A percentile compares a stretch with the other conserved stretches of the same genome.
These are phyloP conservation scores for Pisolithus thermaeus DNA, from an alignment of 1,284 basidiomycete species.

Conservation along the genomic window DNA sequence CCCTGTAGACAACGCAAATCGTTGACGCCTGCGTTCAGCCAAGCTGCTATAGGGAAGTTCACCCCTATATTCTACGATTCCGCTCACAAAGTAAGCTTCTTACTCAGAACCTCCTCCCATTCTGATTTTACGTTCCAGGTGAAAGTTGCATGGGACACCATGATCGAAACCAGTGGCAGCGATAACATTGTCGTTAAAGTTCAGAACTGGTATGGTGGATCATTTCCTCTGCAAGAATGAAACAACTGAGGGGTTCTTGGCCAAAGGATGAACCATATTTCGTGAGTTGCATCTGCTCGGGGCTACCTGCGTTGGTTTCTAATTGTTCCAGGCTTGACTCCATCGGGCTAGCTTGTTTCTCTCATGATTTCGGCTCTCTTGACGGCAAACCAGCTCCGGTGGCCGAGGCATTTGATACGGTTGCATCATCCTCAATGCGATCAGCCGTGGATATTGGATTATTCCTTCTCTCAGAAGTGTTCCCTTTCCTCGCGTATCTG, in stretches of 20 bases:
- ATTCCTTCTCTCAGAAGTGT: conserved; percentile 36
- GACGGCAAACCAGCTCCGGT: conserved; percentile 43
- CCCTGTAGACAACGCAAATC: conserved; percentile 36
- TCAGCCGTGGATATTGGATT: conserved; percentile 28
- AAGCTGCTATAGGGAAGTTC: conserved; percentile 35
- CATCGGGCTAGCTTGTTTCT: conserved; percentile 55
- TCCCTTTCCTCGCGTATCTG: conserved; percentile 40
- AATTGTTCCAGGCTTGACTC: conserved; percentile 40
- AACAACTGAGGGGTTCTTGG: conserved; percentile 17
- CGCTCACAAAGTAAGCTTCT: conserved; percentile 21
- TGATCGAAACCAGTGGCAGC: conserved; percentile 29
- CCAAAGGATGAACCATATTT: conserved; percentile 24
- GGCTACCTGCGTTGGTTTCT: background rate
- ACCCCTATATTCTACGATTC: conserved; percentile 40
- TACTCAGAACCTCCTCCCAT: background rate
- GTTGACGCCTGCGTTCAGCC: conserved; percentile 42
- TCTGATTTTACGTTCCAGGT: conserved; percentile 28
- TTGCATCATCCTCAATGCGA: conserved; percentile 26
- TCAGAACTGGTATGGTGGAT: conserved; percentile 41
- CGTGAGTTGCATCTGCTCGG: conserved; percentile 5
- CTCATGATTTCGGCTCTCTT: conserved; percentile 51
- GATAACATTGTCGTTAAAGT: conserved; percentile 43
- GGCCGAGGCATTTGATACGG: conserved; percentile 41
- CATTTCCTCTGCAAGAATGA: conserved; percentile 26
- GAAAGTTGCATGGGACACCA: conserved; percentile 46